A percentile compares a stretch with the other conserved stretches of the same genome.
Evolutionary conservation across 345 rosid species (phyloP).

Genomic region (Cardiospermum halicacabum): DNA sequence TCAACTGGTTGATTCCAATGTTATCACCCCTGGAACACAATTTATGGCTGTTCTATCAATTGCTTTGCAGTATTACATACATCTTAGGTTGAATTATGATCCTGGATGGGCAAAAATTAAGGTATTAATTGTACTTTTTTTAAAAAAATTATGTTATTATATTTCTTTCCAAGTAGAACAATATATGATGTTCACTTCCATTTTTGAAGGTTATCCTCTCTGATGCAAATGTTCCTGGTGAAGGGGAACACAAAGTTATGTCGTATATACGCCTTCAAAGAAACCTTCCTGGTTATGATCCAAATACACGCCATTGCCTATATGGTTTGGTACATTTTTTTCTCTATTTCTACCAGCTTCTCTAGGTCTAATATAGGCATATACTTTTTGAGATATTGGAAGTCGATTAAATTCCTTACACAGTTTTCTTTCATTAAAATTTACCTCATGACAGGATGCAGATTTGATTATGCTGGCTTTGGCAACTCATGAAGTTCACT

Average conservation of each 20-base stretch:
- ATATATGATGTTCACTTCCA: conserved; percentile 12
- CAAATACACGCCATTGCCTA: conserved; percentile 87
- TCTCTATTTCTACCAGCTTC: conserved; percentile 11
- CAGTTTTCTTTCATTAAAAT: conserved; percentile 11
- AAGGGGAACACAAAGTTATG: conserved; percentile 97
- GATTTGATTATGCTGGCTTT: conserved; percentile 95
- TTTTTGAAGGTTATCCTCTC: conserved; percentile 85
- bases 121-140: conserved; percentile 36
- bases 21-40: conserved; percentile 93
- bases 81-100: conserved; percentile 74
- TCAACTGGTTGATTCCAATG: conserved; percentile 74
- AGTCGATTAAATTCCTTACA: no score
- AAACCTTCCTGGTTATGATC: conserved; percentile 81
- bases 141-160: neutral
- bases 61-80: conserved; percentile 86
- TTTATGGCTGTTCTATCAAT: conserved; percentile 84
- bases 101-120: conserved; percentile 93
- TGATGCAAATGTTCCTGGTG: conserved; percentile 99
- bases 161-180: neutral
- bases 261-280: conserved; percentile 87
- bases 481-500: conserved; percentile 93
- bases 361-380: conserved; percentile 7
- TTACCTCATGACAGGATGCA: conserved; percentile 65
- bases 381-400: no score
- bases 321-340: conserved; percentile 86